Evolutionary conservation across 257 asterid genomes (phyloP), one percentile per base, ranked within the genome.

Genomic region (Euphrasia confusa): DNA sequence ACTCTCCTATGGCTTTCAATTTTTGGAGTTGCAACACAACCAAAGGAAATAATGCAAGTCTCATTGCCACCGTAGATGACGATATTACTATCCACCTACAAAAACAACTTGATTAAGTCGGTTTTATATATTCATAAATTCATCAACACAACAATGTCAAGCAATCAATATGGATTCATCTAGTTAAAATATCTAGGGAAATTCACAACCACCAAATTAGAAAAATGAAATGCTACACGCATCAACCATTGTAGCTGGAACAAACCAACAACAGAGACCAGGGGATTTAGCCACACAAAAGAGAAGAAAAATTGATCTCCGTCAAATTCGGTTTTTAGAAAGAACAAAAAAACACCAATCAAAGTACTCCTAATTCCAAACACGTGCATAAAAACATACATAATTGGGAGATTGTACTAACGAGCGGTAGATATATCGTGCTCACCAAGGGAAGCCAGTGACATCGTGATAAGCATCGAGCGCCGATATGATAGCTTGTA

Each of bases 31-130:
- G 99, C 79, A 87, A 60, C 21, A 93, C 78, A 10, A 73, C 66
- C 27, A 83, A 45, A 60, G 96, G 95, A 75, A 85, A 77, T 61
- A 93, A 40, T 47, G 79, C 66, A 57, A 89, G 81, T 69, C 97
- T 78, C 80, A 83, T 66, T 11, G 82, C 84, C 73, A 93, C 60
- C 0, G 96, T 79, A 55, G 94, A 87, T 1, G 94, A 80, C 15
- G 85, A 83, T 50, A 93, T 89, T 60, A 83, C 68, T 52, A 85
- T 27, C 99, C 99, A 93, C 97, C 99, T 89, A 71, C 82, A 76
- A 44, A 55, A 67, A 53, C 66, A 66, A 49, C 55, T 59, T 48
- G 67, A 52, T 66, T 64, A 27, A 18, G 37, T 61, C 39, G 54
- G 61, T 42, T 63, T 53, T 52, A 48, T 59, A 27, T 53, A 54